Base-by-base conservation (phyloP, 352 stramenopile genomes). In the Globisporangium radiosum region DNA sequence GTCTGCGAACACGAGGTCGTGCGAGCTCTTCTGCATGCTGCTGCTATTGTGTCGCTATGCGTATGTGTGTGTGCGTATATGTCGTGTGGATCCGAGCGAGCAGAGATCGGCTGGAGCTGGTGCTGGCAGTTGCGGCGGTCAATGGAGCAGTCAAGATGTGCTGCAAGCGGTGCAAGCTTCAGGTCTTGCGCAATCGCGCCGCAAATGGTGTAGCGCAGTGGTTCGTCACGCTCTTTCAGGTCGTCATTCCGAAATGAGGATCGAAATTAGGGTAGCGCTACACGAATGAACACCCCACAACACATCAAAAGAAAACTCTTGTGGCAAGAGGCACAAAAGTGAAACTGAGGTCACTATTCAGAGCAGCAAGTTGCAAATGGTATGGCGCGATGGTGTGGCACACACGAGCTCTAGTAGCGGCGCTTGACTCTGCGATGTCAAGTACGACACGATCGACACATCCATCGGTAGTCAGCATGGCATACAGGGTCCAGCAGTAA, bases 1-100 rank as follows among this genome's bases (percentile, higher is more conserved):
- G 56, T 91, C 79, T 56, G 66, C 68, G 63, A 90, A 88, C 53
- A 90, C 72, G 52, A 88, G 59, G 60, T 73, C 60, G 64, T 87
- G 76, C 38, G 77, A 75, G 69, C 74, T 85, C 60, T 50, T 50
- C 17, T 90, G 76, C 66, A 84, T 86, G 44, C 48, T 52, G 48
- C 5, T 51, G 39, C n/a, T 33, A 33, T 33, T 33, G 25, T 2
- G 25, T 33, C 25, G 25, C 25, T 33, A 33, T 33, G 25, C 3
- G 25, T 33, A 33, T 19, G 25, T 50, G 25, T 25, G 5, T 33
- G 43, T 53, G 40, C 50, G 45, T 17, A 7, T 15, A 11, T 15
- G 10, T 33, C 25, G 25, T 33, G 25, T 3, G 42, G 10, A 47
- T 10, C 13, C 42, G 42, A 47, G 42, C 9, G 42, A 19, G 10